Evolutionary conservation across 2,329 filamentous ascomycete genomes (phyloP), one percentile per base, ranked within the genome.

Genomic region (Nakataea oryzae): DNA sequence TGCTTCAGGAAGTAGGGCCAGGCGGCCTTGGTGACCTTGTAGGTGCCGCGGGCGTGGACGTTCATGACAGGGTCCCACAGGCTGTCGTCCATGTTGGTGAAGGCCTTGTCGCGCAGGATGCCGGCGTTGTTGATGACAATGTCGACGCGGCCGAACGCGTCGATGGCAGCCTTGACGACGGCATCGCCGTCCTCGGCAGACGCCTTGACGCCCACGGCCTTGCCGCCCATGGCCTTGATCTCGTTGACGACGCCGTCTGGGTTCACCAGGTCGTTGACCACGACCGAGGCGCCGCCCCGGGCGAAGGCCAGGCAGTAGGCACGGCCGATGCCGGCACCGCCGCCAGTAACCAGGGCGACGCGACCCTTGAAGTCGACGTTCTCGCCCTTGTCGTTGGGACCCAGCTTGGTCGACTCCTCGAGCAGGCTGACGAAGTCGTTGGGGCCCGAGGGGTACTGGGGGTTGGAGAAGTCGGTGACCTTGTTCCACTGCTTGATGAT

Each of bases 1-100:
- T 99, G 95, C 84, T 97, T 96, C 61, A 97, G 82, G 82, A 99
- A 90, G 76, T 96, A 90, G 60, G 95, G 95, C 92, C 93, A 99
- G 26, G 95, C 95, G 65, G 95, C 95, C 84, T 96, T 97, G 73
- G 91, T 93, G 67, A 93, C 86, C 80, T 96, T 96, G 81, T 96
- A 99, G 65, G 95, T 99, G 68, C 95, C 93, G 68, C 91, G 86
- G 57, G 96, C 84, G 76, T 99, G 95, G 62, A 97, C 92, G 69
- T 92, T 90, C 78, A 97, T 77, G 70, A 99, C 93, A 62, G 90
- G 85, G 70, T 97, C 87, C 93, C 95, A 99, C 71, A 92, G 84
- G 71, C 86, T 88, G 73, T 99, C 95, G 64, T 93, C 90, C 93
- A 99, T 97, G 81, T 97, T 97, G 76, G 83, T 83, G 75, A 99